These are phyloP conservation scores for Xylaria acuta DNA, from an alignment of 495 filamentous ascomycete genomes.

Conservation along the genomic window DNA sequence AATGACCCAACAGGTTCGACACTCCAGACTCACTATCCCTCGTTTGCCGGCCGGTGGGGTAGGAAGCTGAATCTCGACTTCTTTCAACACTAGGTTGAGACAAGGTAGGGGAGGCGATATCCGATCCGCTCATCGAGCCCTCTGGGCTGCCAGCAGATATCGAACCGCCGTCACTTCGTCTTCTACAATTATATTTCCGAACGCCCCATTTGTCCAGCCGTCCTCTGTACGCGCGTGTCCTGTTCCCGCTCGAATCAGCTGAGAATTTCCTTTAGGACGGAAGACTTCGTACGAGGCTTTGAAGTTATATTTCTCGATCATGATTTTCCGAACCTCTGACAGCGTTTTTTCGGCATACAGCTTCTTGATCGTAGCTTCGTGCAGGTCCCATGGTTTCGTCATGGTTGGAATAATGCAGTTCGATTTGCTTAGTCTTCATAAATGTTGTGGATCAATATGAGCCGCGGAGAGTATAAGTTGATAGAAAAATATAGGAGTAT, in stretches of 20 bases:
- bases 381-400: constrained; percentile 52
- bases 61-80: neutral
- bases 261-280: constrained; percentile 8
- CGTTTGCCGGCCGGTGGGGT: neutral
- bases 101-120: constrained; percentile 15
- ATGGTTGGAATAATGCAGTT: constrained; percentile 35
- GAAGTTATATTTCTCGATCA: constrained; percentile 51
- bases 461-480: neutral
- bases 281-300: constrained; percentile 50
- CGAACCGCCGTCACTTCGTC: constrained; percentile 30
- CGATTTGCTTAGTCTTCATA: neutral
- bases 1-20: neutral
- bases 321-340: constrained; percentile 47
- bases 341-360: constrained; percentile 54
- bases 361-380: constrained; percentile 44
- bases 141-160: constrained; percentile 26
- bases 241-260: constrained; percentile 27
- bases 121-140: constrained; percentile 22
- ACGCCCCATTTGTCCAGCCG: constrained; percentile 54
- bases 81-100: neutral
- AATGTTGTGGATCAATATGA: neutral
- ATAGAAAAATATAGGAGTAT: neutral
- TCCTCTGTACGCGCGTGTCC: constrained; percentile 51
- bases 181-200: constrained; percentile 52
- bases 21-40: neutral